These are phyloP conservation scores for Myxozyma monticola DNA, from an alignment of 805 yeast species.

Conservation along the genomic window DNA sequence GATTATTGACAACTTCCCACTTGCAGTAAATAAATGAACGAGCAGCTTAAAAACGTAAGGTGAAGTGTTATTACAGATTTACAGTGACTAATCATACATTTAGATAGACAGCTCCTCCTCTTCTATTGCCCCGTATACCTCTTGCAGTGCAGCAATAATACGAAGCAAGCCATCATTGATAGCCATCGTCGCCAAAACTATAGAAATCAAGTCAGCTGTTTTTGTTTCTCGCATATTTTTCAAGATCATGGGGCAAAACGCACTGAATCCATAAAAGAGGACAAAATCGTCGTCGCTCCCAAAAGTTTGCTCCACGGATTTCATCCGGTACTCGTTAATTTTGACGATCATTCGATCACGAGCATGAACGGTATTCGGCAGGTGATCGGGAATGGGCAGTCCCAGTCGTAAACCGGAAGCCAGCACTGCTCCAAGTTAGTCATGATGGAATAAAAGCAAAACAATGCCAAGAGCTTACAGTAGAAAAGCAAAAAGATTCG, in stretches of 20 bases:
- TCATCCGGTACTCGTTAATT: conserved; percentile 56
- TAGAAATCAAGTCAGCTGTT: no score
- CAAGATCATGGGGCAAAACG: not conserved
- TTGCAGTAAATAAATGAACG: no score
- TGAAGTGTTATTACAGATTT: no score
- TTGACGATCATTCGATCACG: conserved; percentile 68
- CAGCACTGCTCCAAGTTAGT: conserved; percentile 46
- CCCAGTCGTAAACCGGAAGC: conserved; percentile 75
- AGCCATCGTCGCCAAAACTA: conserved; percentile 62
- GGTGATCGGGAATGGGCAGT: conserved; percentile 72
- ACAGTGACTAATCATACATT: no score
- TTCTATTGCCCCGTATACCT: conserved; percentile 63
- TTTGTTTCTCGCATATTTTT: not conserved
- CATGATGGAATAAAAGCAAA: not conserved
- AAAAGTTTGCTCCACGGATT: conserved; percentile 36
- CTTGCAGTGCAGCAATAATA: conserved; percentile 55
- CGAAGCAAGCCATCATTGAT: conserved; percentile 64
- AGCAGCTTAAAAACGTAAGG: no score
- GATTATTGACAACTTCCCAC: no score
- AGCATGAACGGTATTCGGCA: conserved; percentile 76
- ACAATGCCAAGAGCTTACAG: conserved; percentile 36
- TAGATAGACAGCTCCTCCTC: conserved; percentile 59
- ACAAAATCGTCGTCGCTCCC: conserved; percentile 73
- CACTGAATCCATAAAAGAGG: conserved; percentile 64
- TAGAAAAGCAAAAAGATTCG: conserved; percentile 74